A percentile compares a stretch with the other conserved stretches of the same genome.
Conservation (phyloP, 495 filamentous ascomycete genomes). For the Penicillium macrosclerotiorum region DNA sequence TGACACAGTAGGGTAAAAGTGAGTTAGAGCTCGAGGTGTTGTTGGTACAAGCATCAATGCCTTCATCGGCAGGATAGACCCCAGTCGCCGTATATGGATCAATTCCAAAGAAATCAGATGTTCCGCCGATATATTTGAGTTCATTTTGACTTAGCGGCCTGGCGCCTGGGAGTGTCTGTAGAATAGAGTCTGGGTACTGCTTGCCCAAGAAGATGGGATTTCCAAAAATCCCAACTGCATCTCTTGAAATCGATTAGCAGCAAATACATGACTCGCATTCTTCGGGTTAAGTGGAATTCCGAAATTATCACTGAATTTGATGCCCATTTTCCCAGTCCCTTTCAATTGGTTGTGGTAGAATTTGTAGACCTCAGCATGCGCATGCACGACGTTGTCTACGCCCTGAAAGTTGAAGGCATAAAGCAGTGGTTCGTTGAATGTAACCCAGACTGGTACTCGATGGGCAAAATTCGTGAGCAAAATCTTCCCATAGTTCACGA, state of each 20-base stretch:
- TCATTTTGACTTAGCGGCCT: constrained; percentile 32
- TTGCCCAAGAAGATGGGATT: constrained; percentile 43
- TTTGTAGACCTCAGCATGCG: constrained; percentile 38
- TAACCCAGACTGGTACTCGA: constrained; percentile 45
- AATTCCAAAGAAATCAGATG: constrained; percentile 44
- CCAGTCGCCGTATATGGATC: constrained; percentile 48
- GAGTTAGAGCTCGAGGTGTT: constrained; percentile 24
- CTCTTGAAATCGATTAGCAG: constrained; percentile 39
- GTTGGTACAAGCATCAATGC: constrained; percentile 33
- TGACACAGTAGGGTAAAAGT: constrained; percentile 41
- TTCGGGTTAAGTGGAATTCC: constrained; percentile 35
- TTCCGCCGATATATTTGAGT: constrained; percentile 30
- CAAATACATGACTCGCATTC: constrained; percentile 32
- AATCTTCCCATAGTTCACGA: constrained; percentile 39
- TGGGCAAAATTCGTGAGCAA: constrained; percentile 41
- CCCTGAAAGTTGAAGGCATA: constrained; percentile 31
- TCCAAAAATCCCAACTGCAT: constrained; percentile 37
- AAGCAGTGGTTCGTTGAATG: constrained; percentile 44
- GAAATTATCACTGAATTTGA: constrained; percentile 46
- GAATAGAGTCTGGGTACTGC: constrained; percentile 35
- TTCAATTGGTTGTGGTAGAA: constrained; percentile 41
- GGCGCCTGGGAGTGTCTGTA: constrained; percentile 27
- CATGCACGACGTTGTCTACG: constrained; percentile 33
- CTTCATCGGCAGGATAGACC: constrained; percentile 33
- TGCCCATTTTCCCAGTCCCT: constrained; percentile 36